phyloP scores from a whole-genome alignment of 2,329 filamentous ascomycete genomes.

The Didymella glomerata region DNA sequence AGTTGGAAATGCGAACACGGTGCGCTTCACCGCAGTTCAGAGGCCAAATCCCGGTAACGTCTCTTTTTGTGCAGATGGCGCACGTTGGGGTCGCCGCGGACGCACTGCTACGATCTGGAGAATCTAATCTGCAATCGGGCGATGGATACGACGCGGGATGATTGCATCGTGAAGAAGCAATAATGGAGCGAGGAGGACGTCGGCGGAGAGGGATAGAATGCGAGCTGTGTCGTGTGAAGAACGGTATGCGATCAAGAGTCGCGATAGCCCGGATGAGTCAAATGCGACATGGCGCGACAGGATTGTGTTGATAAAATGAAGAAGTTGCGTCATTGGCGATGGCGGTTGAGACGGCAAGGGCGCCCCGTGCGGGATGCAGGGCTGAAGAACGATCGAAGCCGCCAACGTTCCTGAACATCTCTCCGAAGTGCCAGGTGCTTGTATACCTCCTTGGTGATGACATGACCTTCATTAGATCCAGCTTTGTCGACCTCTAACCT shows the following conservation, averaged over 20 bases:
- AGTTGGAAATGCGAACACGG: conserved; percentile 40
- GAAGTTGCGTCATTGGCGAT: conserved; percentile 20
- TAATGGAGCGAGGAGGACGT: conserved; percentile 8
- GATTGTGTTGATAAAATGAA: conserved; percentile 16
- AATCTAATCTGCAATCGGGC: conserved; percentile 29
- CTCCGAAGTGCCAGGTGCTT: background rate
- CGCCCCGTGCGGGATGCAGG: conserved; percentile 29
- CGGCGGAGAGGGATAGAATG: conserved; percentile 9
- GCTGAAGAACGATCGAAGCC: conserved; percentile 25
- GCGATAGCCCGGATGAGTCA: conserved; percentile 14
- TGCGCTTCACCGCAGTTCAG: conserved; percentile 41
- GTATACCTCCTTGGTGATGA: background rate
- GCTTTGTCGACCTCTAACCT: too few species aligned
- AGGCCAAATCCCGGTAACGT: conserved; percentile 39
- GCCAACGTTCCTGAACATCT: conserved; percentile 16
- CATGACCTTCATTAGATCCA: background rate
- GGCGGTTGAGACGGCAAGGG: conserved; percentile 28
- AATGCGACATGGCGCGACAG: conserved; percentile 5
- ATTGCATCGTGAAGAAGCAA: conserved; percentile 35
- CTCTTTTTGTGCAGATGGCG: conserved; percentile 36
- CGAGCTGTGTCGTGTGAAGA: conserved; percentile 1
- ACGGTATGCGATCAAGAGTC: background rate
- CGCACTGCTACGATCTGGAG: conserved; percentile 34
- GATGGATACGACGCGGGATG: conserved; percentile 24
- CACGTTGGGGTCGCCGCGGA: conserved; percentile 41